Conservation (phyloP, 176 grass and related monocot genomes). For the Phoenix dactylifera region DNA sequence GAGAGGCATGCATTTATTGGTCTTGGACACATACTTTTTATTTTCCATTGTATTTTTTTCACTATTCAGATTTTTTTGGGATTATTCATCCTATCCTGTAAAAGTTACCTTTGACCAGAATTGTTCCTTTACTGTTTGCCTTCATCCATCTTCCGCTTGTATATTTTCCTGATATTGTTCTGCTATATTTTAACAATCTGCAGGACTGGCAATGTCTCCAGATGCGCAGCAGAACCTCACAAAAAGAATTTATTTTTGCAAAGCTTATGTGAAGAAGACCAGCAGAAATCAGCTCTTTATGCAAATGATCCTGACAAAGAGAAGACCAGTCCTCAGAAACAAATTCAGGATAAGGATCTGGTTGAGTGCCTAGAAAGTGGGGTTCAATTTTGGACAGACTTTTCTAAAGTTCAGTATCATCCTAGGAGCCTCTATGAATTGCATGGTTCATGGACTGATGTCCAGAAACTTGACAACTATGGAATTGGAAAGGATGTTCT, state of each 20-base stretch:
- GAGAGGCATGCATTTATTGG: no score
- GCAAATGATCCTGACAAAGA: slow-evolving; percentile 11
- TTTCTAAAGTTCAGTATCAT: slow-evolving; percentile 92
- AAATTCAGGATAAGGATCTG: slow-evolving; percentile 55
- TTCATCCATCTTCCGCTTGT: no score
- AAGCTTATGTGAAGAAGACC: slow-evolving; percentile 72
- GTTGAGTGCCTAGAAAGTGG: slow-evolving; percentile 58
- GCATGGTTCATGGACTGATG: slow-evolving; percentile 74
- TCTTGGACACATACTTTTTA: no score
- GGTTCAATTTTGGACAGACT: slow-evolving; percentile 82
- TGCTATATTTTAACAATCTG: neutral
- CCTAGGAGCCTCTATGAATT: slow-evolving; percentile 75
- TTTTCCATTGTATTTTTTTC: no score
- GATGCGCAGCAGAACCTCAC: slow-evolving; percentile 43
- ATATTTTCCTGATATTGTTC: no score
- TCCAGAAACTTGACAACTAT: slow-evolving; percentile 74
- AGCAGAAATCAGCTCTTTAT: slow-evolving; percentile 20
- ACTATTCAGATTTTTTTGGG: no score
- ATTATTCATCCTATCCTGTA: no score
- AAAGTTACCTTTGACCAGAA: no score
- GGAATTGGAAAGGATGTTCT: slow-evolving; percentile 64
- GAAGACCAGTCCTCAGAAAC: slow-evolving; percentile 12
- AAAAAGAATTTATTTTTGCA: slow-evolving; percentile 73
- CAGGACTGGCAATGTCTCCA: slow-evolving; percentile 78
- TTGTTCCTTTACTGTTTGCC: no score